Base-by-base conservation (phyloP, 2,329 filamentous ascomycete genomes). In the Verticillium zaregamsianum region DNA sequence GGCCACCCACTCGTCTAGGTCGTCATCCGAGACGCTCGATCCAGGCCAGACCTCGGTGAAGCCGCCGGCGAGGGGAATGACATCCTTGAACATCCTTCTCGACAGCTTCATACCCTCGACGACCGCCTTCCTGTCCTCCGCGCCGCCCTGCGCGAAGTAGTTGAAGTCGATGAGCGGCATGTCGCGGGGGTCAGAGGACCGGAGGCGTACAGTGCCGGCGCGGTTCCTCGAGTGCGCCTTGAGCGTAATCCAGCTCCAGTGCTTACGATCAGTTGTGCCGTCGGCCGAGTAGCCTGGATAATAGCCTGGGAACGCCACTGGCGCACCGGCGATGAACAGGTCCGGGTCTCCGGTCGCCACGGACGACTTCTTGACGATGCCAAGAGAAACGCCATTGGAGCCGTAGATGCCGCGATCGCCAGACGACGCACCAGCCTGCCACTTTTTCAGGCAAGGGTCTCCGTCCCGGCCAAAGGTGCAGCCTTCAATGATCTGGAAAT, bases 141-240 rank as follows among this genome's bases (percentile, higher is more conserved):
- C 72, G 7, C 78, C 75, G 6, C 55, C 58, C 12, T 61, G 63
- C 1, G 57, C 61, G 77, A 79, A 86, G 69, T 79, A 86, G 66
- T 82, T 80, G 74, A 86, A 86, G 64, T 80, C 79, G 68, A 89
- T 88, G 28, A 82, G 73, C 0, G 86, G 86, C 25, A 79, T 76
- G 63, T 89, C 86, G 15, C 81, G 80, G 1, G 86, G 86, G 70
- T 89, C 80, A 0, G 80, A 73, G 0, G 85, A 88, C 12, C 74
- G 74, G 5, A 89, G 79, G 3, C 71, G 77, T 5, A 90, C 85
- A 0, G 80, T 83, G 17, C 87, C 87, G 5, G 77, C 77, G 45
- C 76, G 76, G 28, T 87, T 88, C 64, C 82, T 81, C 0, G 84
- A 79, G 68, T 86, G 83, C 2, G 83, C 81, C 71, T 89, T 87